Conservation (phyloP, 768 basidiomycete genomes). For the Lentinula guzmanii region DNA sequence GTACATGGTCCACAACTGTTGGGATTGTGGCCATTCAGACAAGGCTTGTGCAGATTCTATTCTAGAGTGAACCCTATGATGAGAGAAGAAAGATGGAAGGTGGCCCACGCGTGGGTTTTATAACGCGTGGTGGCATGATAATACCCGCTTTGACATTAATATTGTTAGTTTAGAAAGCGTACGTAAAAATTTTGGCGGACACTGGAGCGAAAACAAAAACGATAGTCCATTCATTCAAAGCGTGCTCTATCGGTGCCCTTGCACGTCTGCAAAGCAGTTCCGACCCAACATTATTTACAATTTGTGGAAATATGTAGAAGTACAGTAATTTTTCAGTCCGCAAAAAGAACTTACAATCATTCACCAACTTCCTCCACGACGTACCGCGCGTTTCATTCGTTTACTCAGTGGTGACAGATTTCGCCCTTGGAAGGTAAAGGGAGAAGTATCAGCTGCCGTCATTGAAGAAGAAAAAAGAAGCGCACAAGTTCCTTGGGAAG, state of each 20-base stretch:
- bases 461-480: conserved; percentile 12
- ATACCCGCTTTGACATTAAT: background rate
- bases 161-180: background rate
- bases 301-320: conserved; percentile 8
- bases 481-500: conserved; percentile 93
- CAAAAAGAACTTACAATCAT: background rate
- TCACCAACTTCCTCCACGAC: background rate
- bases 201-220: background rate
- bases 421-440: conserved; percentile 41
- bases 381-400: background rate
- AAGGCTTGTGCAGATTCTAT: background rate
- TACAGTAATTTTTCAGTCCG: conserved; percentile 18
- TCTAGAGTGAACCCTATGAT: too few species aligned
- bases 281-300: background rate
- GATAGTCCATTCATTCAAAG: background rate
- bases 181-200: background rate
- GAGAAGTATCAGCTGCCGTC: conserved; percentile 8
- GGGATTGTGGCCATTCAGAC: background rate
- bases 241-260: background rate
- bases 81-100: too few species aligned
- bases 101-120: too few species aligned
- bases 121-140: background rate
- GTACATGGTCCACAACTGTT: background rate
- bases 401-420: conserved; percentile 73
- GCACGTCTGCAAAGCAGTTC: background rate